Base-by-base conservation (phyloP, 2,329 filamentous ascomycete genomes). In the Colletotrichum shisoi region DNA sequence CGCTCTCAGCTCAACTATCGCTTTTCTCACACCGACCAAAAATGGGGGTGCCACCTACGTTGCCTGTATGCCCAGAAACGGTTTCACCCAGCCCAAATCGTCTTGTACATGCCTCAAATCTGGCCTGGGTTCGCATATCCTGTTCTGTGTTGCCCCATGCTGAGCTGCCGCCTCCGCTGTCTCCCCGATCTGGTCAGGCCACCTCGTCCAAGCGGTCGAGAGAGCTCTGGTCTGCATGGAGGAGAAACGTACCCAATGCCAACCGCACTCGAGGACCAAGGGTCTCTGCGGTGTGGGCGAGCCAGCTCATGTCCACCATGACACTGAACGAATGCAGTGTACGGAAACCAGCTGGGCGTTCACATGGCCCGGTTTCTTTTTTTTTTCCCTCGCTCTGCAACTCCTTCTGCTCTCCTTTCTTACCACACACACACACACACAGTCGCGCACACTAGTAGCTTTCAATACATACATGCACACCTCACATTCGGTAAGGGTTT, bases 311-410 rank as follows among this genome's bases (percentile, higher is more conserved):
- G 54, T 67, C 54, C 34, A 57, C 52, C 63, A 56, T 62, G 21
- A 76, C 76, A 63, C 77, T 78, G 67, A 75, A 76, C 17, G 72
- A 73, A 70, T 76, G 76, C 61, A 78, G 51, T 56, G 76, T 63
- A 57, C 27, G 27, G 4, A 8, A 31, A 31, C 39, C 37, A 39
- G 39, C 24, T 40, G 51, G 54, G 44, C 37, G 53, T 49, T 46
- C 51, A 49, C 65, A 54, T 54, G 62, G 27, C 56, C 49, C 56
- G 39, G 67, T 68, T 57, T 61, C 62, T 67, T 65, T 63, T 62
- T 65, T 63, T 62, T 60, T 62, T 57, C 52, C 46, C 57, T 62
- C 45, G 51, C 52, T 51, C 37, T 62, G 57, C 24, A 42, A 45
- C 40, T 21, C 56, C 34, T 39, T 57, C 66, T 51, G 46, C 52